Base-by-base conservation (phyloP, 768 basidiomycete genomes). In the Candolleomyces aberdarensis region DNA sequence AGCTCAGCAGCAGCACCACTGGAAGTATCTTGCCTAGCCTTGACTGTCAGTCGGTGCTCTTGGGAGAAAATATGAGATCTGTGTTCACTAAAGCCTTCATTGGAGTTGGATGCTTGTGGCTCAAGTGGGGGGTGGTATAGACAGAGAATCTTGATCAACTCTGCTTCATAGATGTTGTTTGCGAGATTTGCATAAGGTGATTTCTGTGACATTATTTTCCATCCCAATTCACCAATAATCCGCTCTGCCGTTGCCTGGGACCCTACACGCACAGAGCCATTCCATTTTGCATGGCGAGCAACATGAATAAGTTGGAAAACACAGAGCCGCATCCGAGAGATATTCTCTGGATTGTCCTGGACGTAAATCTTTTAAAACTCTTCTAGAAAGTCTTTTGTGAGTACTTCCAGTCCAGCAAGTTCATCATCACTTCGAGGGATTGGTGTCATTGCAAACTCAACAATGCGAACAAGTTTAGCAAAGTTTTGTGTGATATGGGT, bases 371-470 rank as follows among this genome's bases (percentile, higher is more conserved):
- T 19, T 19, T 50, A 8, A 26, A 50, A 50, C 8, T 50, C 48
- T 26, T 50, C 48, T 8, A 50, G 22, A 19, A 50, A 50, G 10
- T n/a, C 22, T 19, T 50, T 50, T 19, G 19, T 19, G 10, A 50
- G 19, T 8, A 50, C 19, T 26, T 50, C 48, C 10, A 50, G 19
- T 19, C 19, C 48, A 10, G 48, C 48, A 50, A 50, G 48, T 26
- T 50, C 48, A 10, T 8, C 22, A 8, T 50, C 48, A 8, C 10
- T 10, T n/a, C 48, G 48, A 50, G 48, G 48, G 8, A 50, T 9
- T 19, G 48, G 48, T 8, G 48, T 50, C 73, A 74, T 74, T 36
- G 72, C 63, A 64, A 67, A 70, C 20, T 75, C 71, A 15, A 74
- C 62, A 47, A 59, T 58, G 26, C 56, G 19, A 32, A 69, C 61